phyloP scores from a whole-genome alignment of 495 filamentous ascomycete genomes.

The Penicillium chermesinum region DNA sequence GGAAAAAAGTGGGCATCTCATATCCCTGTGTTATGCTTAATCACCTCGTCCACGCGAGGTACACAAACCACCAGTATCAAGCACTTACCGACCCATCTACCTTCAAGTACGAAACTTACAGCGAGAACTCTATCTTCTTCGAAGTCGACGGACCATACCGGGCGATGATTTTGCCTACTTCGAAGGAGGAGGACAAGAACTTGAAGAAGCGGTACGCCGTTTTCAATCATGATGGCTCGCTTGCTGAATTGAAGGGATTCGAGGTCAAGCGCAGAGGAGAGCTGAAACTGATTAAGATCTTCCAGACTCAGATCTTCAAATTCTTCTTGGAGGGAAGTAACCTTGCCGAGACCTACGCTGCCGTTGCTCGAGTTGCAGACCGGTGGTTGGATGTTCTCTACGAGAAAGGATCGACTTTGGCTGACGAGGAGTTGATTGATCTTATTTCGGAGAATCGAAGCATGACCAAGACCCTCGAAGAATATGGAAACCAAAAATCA shows the following conservation, averaged over 20 bases:
- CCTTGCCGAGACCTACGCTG: slow-evolving; percentile 79
- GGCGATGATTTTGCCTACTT: slow-evolving; percentile 96
- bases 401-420: slow-evolving; percentile 76
- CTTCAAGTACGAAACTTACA: slow-evolving; percentile 89
- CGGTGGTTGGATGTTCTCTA: slow-evolving; percentile 93
- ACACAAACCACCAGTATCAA: slow-evolving; percentile 97
- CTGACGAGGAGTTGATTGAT: slow-evolving; percentile 95
- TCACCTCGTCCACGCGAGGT: slow-evolving; percentile 89
- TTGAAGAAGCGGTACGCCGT: slow-evolving; percentile 99
- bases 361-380: slow-evolving; percentile 94
- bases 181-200: slow-evolving; percentile 98
- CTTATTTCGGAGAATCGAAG: slow-evolving; percentile 98
- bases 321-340: slow-evolving; percentile 93
- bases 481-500: slow-evolving; percentile 93
- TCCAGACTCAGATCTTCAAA: slow-evolving; percentile 98
- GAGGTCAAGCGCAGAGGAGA: slow-evolving; percentile 98
- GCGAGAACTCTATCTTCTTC: slow-evolving; percentile 99
- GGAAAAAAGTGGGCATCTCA: slow-evolving; percentile 90
- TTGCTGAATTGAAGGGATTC: slow-evolving; percentile 98
- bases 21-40: slow-evolving; percentile 99
- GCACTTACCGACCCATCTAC: slow-evolving; percentile 71
- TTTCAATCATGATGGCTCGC: slow-evolving; percentile 93
- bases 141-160: slow-evolving; percentile 97
- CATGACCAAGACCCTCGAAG: slow-evolving; percentile 93
- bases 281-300: slow-evolving; percentile 98